phyloP scores from a whole-genome alignment of 108 stramenopile genomes.

The Conticribra guillardii region DNA sequence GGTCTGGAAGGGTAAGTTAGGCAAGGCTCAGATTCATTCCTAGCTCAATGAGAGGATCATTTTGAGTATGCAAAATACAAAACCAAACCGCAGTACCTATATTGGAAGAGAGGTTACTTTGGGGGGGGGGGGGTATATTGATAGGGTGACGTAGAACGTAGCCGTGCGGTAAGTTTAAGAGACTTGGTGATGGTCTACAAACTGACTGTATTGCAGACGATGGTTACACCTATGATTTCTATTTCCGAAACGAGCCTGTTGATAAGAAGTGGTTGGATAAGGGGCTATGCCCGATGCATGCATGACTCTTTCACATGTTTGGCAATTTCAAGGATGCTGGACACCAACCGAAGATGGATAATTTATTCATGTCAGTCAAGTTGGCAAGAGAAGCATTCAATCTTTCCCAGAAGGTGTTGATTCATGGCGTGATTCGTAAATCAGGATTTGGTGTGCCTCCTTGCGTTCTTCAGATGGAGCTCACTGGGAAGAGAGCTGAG shows the following conservation, averaged over 20 bases:
- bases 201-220: conserved; percentile 14
- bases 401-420: conserved; percentile 2
- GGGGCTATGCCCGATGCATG: conserved; percentile 6
- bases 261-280: not conserved
- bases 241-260: conserved; percentile 18
- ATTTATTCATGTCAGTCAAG: conserved; percentile 7
- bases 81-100: too few relatives aligned
- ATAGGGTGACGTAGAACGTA: too few relatives aligned
- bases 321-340: not conserved
- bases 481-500: conserved; percentile 6
- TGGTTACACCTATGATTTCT: conserved; percentile 11
- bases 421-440: conserved; percentile 20
- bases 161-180: conserved; percentile 24
- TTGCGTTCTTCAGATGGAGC: conserved; percentile 11
- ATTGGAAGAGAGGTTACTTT: too few relatives aligned
- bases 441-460: conserved; percentile 9
- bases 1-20: too few relatives aligned
- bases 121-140: too few relatives aligned
- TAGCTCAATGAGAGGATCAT: too few relatives aligned
- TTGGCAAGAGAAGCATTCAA: not conserved
- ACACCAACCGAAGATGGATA: conserved; percentile 11
- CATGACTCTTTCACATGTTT: not conserved
- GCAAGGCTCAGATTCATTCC: too few relatives aligned
- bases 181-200: conserved; percentile 18
- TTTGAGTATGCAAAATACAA: too few relatives aligned